A percentile compares a stretch with the other conserved stretches of the same genome.
Evolutionary conservation across 2,329 filamentous ascomycete genomes (phyloP).

Genomic region (Fusarium proliferatum): DNA sequence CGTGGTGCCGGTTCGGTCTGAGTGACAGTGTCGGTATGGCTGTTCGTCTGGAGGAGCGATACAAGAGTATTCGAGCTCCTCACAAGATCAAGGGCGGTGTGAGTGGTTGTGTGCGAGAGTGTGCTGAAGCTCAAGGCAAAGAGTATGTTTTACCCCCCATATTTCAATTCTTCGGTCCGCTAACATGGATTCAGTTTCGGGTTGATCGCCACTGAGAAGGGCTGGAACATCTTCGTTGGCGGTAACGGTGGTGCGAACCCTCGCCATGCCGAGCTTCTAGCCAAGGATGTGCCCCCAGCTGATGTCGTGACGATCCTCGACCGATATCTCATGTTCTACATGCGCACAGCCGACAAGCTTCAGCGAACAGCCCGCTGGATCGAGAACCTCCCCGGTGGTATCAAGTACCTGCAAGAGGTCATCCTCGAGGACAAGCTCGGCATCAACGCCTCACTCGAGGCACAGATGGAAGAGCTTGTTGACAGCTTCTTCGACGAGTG

Average conservation of each 20-base stretch:
- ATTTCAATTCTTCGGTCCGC: neutral
- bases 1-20: constrained; percentile 90
- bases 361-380: constrained; percentile 91
- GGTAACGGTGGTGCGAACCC: constrained; percentile 92
- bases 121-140: constrained; percentile 91
- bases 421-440: constrained; percentile 87
- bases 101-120: constrained; percentile 91
- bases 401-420: constrained; percentile 84
- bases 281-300: constrained; percentile 85
- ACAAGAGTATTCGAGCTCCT: constrained; percentile 89
- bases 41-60: constrained; percentile 85
- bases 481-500: constrained; percentile 91
- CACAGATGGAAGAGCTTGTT: constrained; percentile 88
- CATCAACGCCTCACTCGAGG: constrained; percentile 84
- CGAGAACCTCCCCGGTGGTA: constrained; percentile 83
- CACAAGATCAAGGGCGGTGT: constrained; percentile 95
- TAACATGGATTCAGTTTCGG: constrained; percentile 71
- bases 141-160: constrained; percentile 68
- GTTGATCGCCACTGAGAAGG: constrained; percentile 90
- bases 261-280: constrained; percentile 82
- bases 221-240: constrained; percentile 91
- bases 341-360: constrained; percentile 89
- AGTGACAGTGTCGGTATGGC: constrained; percentile 94
- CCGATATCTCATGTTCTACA: constrained; percentile 92
- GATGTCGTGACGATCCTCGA: constrained; percentile 87